Conservation (phyloP, 495 filamentous ascomycete species). For the Aspergillus hancockii region DNA sequence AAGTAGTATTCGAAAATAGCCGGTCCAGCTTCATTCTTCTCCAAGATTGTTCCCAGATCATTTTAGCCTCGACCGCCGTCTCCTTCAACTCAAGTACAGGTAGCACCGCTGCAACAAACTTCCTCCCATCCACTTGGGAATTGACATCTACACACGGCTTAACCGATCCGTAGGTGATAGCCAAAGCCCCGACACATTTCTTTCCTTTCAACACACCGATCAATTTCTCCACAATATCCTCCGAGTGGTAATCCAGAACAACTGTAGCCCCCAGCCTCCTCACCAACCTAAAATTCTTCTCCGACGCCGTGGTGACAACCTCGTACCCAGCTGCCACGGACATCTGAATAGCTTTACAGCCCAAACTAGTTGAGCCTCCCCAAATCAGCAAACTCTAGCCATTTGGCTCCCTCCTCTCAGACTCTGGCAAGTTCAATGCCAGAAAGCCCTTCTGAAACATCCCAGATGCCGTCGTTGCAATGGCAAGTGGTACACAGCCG, state of each 20-base stretch:
- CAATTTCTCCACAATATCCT: constrained; percentile 32
- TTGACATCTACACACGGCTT: constrained; percentile 24
- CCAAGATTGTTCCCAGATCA: constrained; percentile 17
- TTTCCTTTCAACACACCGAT: constrained; percentile 23
- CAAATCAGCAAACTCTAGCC: constrained; percentile 55
- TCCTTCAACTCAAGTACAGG: constrained; percentile 7
- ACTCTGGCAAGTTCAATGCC: constrained; percentile 36
- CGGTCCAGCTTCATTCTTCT: constrained; percentile 34
- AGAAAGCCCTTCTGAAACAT: constrained; percentile 53
- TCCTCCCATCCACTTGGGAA: constrained; percentile 5
- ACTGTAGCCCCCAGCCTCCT: constrained; percentile 53
- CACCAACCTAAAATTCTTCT: constrained; percentile 54
- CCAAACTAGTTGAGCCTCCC: constrained; percentile 61
- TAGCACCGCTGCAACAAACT: constrained; percentile 21
- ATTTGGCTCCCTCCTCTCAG: constrained; percentile 18
- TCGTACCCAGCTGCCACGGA: constrained; percentile 57
- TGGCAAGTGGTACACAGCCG: constrained; percentile 46
- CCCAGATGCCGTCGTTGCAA: constrained; percentile 53
- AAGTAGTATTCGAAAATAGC: constrained; percentile 44
- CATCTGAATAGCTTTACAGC: constrained; percentile 62
- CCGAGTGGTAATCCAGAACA: constrained; percentile 59
- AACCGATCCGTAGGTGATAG: constrained; percentile 12
- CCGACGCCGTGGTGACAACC: constrained; percentile 56
- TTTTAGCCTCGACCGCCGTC: constrained; percentile 17
- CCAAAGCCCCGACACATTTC: constrained; percentile 27